A percentile compares a stretch with the other conserved stretches of the same genome.
Conservation (phyloP, 345 rosid species). For the Rhodamnia rubescens region DNA sequence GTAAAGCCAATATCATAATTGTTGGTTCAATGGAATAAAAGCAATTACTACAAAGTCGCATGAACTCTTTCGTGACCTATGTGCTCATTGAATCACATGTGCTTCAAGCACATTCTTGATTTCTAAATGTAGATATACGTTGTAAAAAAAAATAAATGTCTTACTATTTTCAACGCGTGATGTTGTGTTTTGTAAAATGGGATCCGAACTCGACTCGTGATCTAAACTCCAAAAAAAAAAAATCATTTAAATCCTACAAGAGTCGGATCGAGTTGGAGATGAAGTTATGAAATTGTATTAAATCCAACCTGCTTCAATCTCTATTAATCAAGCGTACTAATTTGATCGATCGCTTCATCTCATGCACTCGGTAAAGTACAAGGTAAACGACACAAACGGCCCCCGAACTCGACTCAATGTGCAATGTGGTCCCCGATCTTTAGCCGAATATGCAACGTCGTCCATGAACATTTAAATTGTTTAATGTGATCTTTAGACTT, state of each 20-base stretch:
- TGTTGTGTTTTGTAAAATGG: no score
- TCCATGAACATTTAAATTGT: no score
- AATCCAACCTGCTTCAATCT: not conserved
- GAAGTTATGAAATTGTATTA: not conserved
- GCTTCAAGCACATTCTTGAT: not conserved
- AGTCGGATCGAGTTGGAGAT: not conserved
- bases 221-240: no score
- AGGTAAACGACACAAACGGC: no score
- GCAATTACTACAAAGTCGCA: not conserved
- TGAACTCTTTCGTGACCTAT: not conserved
- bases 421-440: no score
- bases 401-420: no score
- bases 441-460: no score
- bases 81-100: not conserved
- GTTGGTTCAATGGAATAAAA: not conserved
- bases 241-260: not conserved
- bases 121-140: not conserved
- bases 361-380: not conserved
- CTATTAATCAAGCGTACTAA: not conserved
- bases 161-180: no score
- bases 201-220: no score
- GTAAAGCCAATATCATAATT: not conserved
- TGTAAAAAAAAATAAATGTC: no score
- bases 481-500: no score
- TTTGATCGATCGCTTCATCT: not conserved